A percentile compares a stretch with the other conserved stretches of the same genome.
These are phyloP conservation scores for Suaeda aralocaspica DNA, from an alignment of 148 eudicot genomes.

Conservation along the genomic window DNA sequence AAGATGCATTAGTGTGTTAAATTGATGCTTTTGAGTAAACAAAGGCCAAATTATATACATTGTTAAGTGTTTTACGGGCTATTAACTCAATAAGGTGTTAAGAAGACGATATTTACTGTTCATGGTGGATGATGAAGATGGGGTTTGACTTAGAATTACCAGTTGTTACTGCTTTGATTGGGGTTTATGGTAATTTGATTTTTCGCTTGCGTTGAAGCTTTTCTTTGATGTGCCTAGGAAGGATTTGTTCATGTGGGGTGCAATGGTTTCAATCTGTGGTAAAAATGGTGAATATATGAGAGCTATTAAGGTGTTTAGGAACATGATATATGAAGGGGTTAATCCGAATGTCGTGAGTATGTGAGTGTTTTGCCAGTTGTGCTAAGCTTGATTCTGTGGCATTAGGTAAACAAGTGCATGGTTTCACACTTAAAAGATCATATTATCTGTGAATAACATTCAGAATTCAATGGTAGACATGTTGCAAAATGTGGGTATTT, in stretches of 20 bases:
- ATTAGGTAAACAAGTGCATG: slow-evolving; percentile 55
- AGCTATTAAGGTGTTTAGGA: slow-evolving; percentile 44
- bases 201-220: slow-evolving; percentile 33
- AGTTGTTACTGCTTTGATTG: slow-evolving; percentile 46
- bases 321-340: slow-evolving; percentile 40
- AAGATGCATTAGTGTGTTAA: slow-evolving; percentile 48
- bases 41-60: slow-evolving; percentile 50
- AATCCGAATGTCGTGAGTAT: slow-evolving; percentile 42
- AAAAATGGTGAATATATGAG: slow-evolving; percentile 35
- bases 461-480: slow-evolving; percentile 56
- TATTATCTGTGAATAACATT: slow-evolving; percentile 33
- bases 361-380: slow-evolving; percentile 58
- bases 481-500: slow-evolving; percentile 55
- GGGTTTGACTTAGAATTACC: slow-evolving; percentile 41
- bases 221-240: slow-evolving; percentile 29
- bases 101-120: slow-evolving; percentile 24
- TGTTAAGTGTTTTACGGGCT: slow-evolving; percentile 41
- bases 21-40: slow-evolving; percentile 33
- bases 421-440: slow-evolving; percentile 33
- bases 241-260: slow-evolving; percentile 64
- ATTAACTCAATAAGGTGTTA: slow-evolving; percentile 17
- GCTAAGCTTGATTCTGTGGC: slow-evolving; percentile 37
- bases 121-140: slow-evolving; percentile 51
- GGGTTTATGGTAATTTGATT: slow-evolving; percentile 40
- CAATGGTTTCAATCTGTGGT: slow-evolving; percentile 50